Base-by-base conservation (phyloP, 768 basidiomycete species). In the Holtermanniella nyarrowii region DNA sequence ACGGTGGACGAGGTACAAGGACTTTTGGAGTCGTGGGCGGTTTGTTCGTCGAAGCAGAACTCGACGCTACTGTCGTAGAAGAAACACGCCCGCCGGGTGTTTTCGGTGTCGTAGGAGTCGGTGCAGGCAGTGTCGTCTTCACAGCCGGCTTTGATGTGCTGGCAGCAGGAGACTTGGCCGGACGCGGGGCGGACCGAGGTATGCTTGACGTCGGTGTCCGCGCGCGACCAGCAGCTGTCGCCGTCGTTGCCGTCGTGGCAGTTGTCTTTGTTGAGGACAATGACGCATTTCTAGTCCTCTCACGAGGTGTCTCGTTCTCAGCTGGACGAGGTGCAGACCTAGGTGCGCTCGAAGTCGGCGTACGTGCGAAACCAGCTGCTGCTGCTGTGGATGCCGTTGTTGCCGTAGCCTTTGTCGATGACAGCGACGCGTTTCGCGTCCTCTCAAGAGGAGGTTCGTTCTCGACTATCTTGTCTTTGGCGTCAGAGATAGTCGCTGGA, bases 231-330 rank as follows among this genome's bases (percentile, higher is more conserved):
- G 48, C 18, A 0, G 44, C 13, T 4, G 55, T 27, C 11, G 46
- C 27, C 4, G 45, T 46, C 0, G 59, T 56, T 20, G 40, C 49
- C 0, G 55, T 27, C 13, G 62, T 60, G 4, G 37, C 26, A n/a
- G 55, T 56, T 5, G 58, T 57, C 26, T 42, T 48, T 3, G 53
- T 31, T 7, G 65, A 63, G 4, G 27, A 12, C 20, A 55, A 21
- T 4, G 61, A 59, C 1, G 52, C 50, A 23, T 54, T 25, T 41
- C n/a, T n/a, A n/a, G n/a, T n/a, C n/a, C n/a, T n/a, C n/a, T n/a
- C n/a, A n/a, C n/a, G n/a, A n/a, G n/a, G n/a, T n/a, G n/a, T n/a
- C n/a, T n/a, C n/a, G n/a, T n/a, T n/a, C n/a, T n/a, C n/a, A n/a
- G n/a, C n/a, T n/a, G n/a, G n/a, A n/a, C n/a, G n/a, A n/a, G n/a